Base-by-base conservation (phyloP, 768 basidiomycete species). In the Tulasnella sp. region DNA sequence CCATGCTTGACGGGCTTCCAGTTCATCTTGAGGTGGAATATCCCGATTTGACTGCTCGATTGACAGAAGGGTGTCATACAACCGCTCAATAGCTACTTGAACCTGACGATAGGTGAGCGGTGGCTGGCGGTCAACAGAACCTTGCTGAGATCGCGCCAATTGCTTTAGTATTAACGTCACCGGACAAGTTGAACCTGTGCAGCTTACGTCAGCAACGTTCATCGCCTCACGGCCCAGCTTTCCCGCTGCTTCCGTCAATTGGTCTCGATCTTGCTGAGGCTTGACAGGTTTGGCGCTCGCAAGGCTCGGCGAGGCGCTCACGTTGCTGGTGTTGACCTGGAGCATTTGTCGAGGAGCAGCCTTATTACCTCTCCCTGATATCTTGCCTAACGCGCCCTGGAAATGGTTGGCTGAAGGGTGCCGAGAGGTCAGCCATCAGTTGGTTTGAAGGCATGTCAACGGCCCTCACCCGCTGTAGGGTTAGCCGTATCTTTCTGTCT, bases 291-390 rank as follows among this genome's bases (percentile, higher is more conserved):
- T 72, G 87, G 88, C 85, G 82, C 87, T 82, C 80, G 87, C 82
- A 80, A 87, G 73, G 73, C 61, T 87, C 73, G 85, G 81, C 77
- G 79, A 78, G 23, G 83, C 72, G 55, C 87, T 80, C 15, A 85
- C 81, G 79, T 86, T 85, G 46, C 84, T 82, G 72, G 90, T 82
- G 78, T 94, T 92, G 11, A 99, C 95, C 83, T 99, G 95, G 5
- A 99, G 88, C 35, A 99, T 90, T 79, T 98, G 97, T 57, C 97
- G 90, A 18, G 98, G 98, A n/a, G 96, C 96, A 40, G 96, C 95
- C 82, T 95, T 96, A 83, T 96, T 94, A 79, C 95, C 96, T 77
- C 97, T 88, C 35, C 95, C 93, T 46, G 96, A 94, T 1, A 96
- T 97, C 84, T 92, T 96, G 10, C 98, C 98, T 5, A 99, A 88